phyloP scores from a whole-genome alignment of 1,284 basidiomycete species.

The Ganoderma multipileum region DNA sequence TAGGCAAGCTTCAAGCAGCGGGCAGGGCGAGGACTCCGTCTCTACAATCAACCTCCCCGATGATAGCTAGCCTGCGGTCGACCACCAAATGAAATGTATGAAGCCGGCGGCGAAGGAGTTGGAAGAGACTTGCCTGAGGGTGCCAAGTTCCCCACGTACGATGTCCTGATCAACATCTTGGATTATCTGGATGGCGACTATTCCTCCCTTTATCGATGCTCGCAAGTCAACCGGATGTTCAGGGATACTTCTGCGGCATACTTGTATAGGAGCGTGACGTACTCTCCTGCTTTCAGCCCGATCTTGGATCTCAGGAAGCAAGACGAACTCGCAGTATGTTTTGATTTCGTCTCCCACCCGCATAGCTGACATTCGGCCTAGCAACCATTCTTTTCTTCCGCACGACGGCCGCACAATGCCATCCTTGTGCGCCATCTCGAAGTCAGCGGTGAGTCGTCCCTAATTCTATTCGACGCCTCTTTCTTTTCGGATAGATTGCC shows the following conservation, averaged over 20 bases:
- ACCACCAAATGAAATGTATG: neutral
- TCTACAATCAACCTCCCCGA: neutral
- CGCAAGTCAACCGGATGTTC: constrained; percentile 52
- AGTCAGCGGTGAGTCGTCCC: constrained; percentile 47
- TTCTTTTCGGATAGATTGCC: neutral
- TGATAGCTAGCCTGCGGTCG: neutral
- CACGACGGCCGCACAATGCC: constrained; percentile 48
- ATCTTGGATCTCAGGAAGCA: constrained; percentile 46
- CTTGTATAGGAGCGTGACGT: constrained; percentile 51
- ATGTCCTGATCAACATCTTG: constrained; percentile 48
- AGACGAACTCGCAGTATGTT: constrained; percentile 43
- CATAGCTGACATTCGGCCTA: neutral
- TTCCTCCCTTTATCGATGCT: constrained; percentile 43
- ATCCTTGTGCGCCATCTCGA: constrained; percentile 48
- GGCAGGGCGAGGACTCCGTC: too few species aligned
- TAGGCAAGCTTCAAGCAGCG: too few species aligned
- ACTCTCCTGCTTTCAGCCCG: constrained; percentile 44
- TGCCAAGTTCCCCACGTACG: constrained; percentile 34
- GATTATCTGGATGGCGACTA: constrained; percentile 43
- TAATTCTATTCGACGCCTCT: neutral
- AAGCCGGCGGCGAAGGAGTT: neutral
- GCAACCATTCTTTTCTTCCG: constrained; percentile 45
- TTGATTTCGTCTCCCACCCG: neutral
- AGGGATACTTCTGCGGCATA: constrained; percentile 48
- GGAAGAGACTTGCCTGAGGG: neutral